Conservation (phyloP, 768 basidiomycete genomes). For the Kwoniella botswanensis region DNA sequence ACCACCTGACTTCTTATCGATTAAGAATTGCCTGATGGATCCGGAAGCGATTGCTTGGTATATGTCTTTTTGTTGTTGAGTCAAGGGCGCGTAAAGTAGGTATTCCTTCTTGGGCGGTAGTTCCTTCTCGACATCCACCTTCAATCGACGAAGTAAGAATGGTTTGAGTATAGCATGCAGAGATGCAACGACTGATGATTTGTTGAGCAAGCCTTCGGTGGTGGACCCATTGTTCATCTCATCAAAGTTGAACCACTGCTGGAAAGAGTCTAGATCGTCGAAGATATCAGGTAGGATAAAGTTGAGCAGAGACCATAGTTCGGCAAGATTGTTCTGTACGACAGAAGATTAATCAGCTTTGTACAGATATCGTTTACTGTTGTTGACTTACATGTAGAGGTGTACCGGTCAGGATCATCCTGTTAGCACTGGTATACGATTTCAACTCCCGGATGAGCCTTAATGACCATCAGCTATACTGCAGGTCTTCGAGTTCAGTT, state of each 20-base stretch:
- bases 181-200: conserved; percentile 70
- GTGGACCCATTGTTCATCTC: conserved; percentile 43
- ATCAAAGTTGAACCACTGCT: conserved; percentile 69
- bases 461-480: neutral
- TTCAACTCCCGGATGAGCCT: conserved; percentile 86
- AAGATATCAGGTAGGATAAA: conserved; percentile 96
- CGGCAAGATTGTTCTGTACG: conserved; percentile 73
- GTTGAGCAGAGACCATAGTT: conserved; percentile 93
- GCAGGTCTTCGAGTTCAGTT: conserved; percentile 16
- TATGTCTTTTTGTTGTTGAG: conserved; percentile 76
- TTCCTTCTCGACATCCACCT: conserved; percentile 85
- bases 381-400: conserved; percentile 77
- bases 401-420: conserved; percentile 95
- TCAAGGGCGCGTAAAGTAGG: conserved; percentile 88
- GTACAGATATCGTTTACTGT: no score
- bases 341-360: no score
- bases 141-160: conserved; percentile 88
- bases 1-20: conserved; percentile 62
- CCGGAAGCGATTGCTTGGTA: conserved; percentile 80
- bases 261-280: conserved; percentile 83
- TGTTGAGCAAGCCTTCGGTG: conserved; percentile 41
- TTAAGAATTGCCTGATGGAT: conserved; percentile 64
- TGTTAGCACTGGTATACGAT: conserved; percentile 77
- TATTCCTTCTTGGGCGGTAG: conserved; percentile 88
- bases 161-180: conserved; percentile 92